Evolutionary conservation across 139 green algal genomes (phyloP), one percentile per base, ranked within the genome.

Genomic region (Dunaliella primolecta): DNA sequence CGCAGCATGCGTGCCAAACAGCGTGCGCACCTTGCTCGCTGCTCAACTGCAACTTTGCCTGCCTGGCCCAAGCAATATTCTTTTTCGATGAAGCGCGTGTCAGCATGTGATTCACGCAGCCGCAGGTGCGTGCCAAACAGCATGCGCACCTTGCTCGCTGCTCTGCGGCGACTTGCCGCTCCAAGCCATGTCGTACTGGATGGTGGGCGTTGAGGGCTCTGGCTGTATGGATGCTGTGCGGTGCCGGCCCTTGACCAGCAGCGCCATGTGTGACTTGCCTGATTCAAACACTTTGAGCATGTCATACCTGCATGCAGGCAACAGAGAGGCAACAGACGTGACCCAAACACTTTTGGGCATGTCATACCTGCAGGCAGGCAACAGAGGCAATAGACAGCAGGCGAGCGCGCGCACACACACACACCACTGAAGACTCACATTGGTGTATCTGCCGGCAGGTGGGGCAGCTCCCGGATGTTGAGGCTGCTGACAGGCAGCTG

Each of bases 201-300:
- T n/a, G n/a, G n/a, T n/a, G n/a, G n/a, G n/a, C n/a, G n/a, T n/a
- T n/a, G n/a, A n/a, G n/a, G n/a, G n/a, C n/a, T n/a, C n/a, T n/a
- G n/a, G n/a, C n/a, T n/a, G n/a, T n/a, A n/a, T n/a, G n/a, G n/a
- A n/a, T n/a, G n/a, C n/a, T n/a, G n/a, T n/a, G n/a, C n/a, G n/a
- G n/a, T n/a, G n/a, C n/a, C n/a, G n/a, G n/a, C n/a, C n/a, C n/a
- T n/a, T n/a, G n/a, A n/a, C n/a, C n/a, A 98, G 93, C 80, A 98
- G 82, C 31, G 94, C 96, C 94, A 98, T 97, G 91, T 98, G 95
- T 76, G 85, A 94, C 46, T 90, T 87, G 75, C 96, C 95, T 1
- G 93, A 96, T 88, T 98, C 90, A 88, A 98, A 98, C 25, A 98
- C 92, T 88, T 93, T 93, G 32, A 98, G 89, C 89, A 98, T 93